Conservation (phyloP, 192 early-diverging fungal species). For the Entophlyctis helioformis region DNA sequence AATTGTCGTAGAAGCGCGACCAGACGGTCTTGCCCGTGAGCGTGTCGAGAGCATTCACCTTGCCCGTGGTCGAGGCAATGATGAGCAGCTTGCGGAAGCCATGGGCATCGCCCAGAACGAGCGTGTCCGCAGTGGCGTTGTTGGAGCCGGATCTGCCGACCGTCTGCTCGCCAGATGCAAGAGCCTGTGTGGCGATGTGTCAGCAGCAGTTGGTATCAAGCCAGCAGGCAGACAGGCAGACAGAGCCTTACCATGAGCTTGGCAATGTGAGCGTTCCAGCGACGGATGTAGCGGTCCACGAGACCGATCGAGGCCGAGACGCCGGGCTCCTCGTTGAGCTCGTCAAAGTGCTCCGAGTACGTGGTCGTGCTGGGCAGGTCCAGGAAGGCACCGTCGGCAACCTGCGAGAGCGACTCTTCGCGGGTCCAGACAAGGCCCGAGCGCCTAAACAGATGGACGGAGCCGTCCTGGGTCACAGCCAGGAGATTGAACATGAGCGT, state of each 20-base stretch:
- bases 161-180: not conserved
- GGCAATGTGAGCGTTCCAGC: conserved; percentile 28
- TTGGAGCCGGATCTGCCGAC: not conserved
- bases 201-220: not conserved
- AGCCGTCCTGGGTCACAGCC: too few species aligned
- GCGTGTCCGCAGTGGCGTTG: not conserved
- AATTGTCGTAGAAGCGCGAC: conserved; percentile 46
- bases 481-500: too few species aligned
- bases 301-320: too few species aligned
- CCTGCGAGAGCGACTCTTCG: conserved; percentile 72
- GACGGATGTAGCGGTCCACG: too few species aligned
- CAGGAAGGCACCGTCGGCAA: conserved; percentile 57
- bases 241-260: not conserved
- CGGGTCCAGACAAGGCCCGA: too few species aligned
- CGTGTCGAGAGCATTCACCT: conserved; percentile 74
- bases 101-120: conserved; percentile 39
- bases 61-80: conserved; percentile 64
- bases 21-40: conserved; percentile 65
- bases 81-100: conserved; percentile 86
- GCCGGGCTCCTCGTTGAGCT: conserved; percentile 45
- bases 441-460: too few species aligned
- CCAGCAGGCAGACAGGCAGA: conserved; percentile 1
- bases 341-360: conserved; percentile 56
- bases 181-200: not conserved
- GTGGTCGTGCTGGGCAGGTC: conserved; percentile 65